Conservation (phyloP, 2,329 filamentous ascomycete genomes). For the Albifimbria verrucaria region DNA sequence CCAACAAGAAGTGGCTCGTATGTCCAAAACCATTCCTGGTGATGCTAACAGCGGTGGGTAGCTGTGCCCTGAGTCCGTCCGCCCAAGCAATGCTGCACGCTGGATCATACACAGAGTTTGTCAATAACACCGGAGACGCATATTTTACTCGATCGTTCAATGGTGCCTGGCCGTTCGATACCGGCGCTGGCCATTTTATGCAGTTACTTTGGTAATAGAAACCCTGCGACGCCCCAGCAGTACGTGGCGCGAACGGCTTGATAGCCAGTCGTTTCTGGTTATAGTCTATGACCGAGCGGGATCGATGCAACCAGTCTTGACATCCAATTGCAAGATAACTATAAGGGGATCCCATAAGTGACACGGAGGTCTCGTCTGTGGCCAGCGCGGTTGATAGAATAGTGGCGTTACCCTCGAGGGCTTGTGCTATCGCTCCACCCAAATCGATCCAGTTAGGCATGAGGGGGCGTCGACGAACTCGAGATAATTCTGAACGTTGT, state of each 20-base stretch:
- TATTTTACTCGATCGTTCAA: slow-evolving; percentile 2
- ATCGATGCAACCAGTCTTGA: slow-evolving; percentile 17
- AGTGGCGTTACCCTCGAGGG: slow-evolving; percentile 16
- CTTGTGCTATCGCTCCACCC: slow-evolving; percentile 10
- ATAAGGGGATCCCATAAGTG: slow-evolving; percentile 2
- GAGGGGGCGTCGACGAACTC: slow-evolving; percentile 9
- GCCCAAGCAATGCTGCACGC: slow-evolving; percentile 16
- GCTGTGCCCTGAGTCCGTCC: slow-evolving; percentile 14
- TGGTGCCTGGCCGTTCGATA: slow-evolving; percentile 12
- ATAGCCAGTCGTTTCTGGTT: slow-evolving; percentile 9
- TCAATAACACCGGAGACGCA: slow-evolving; percentile 14
- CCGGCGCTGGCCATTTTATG: slow-evolving; percentile 16
- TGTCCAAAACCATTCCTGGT: slow-evolving; percentile 19
- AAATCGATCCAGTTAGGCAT: slow-evolving; percentile 13
- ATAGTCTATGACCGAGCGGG: slow-evolving; percentile 10
- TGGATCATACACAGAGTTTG: slow-evolving; percentile 15
- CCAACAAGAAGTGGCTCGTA: slow-evolving; percentile 14
- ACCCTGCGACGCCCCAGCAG: slow-evolving; percentile 11
- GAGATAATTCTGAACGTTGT: slow-evolving; percentile 9
- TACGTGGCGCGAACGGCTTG: slow-evolving; percentile 12
- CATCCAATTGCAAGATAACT: slow-evolving; percentile 17
- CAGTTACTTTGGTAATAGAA: slow-evolving; percentile 15
- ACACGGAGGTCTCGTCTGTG: not conserved
- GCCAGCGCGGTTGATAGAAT: slow-evolving; percentile 10
- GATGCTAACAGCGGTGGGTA: slow-evolving; percentile 16